Base-by-base conservation (phyloP, 805 yeast genomes). In the Suhomyces xylopsoci region DNA sequence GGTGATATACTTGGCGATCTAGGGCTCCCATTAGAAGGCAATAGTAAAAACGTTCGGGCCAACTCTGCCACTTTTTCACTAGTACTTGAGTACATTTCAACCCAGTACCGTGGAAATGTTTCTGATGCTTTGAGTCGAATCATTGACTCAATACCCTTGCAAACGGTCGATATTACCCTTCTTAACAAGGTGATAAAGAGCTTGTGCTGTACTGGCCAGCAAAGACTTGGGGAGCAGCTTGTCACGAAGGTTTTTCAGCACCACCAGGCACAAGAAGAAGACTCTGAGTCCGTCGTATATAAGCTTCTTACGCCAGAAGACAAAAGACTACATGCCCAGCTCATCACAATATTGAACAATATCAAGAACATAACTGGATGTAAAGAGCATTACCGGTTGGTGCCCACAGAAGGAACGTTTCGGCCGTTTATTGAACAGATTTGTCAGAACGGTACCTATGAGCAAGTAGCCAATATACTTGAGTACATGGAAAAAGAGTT, bases 381-480 rank as follows among this genome's bases (percentile, higher is more conserved):
- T 3, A 36, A 26, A 14, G 14, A n/a, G 3, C 45, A 36, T 3
- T 57, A 55, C 45, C 46, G 51, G 24, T 36, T 67, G 0, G 48
- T 55, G 4, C 68, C 74, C 2, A 66, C 67, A 2, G 64, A 62
- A 45, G 57, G 56, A 15, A 67, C 74, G 1, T 66, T 68, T 47
- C 40, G 58, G 10, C 62, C 62, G 5, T 53, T 71, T 25, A 45
- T 69, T 9, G 25, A 43, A 36, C 12, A 45, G 10, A 40, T 53
- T 12, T 44, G 48, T 12, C 22, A 15, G 22, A 1, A 47, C 8
- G 44, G 48, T 3, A 24, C 44, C 26, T 19, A 28, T 15, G 22
- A 42, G 5, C 26, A 42, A 6, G 26, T 41, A 17, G 8, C 36
- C n/a, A 36, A 19, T 14, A 36, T 67, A 3, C 43, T 69, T 10